Base-by-base conservation (phyloP, 2,329 filamentous ascomycete genomes). In the Xylaria sp. region DNA sequence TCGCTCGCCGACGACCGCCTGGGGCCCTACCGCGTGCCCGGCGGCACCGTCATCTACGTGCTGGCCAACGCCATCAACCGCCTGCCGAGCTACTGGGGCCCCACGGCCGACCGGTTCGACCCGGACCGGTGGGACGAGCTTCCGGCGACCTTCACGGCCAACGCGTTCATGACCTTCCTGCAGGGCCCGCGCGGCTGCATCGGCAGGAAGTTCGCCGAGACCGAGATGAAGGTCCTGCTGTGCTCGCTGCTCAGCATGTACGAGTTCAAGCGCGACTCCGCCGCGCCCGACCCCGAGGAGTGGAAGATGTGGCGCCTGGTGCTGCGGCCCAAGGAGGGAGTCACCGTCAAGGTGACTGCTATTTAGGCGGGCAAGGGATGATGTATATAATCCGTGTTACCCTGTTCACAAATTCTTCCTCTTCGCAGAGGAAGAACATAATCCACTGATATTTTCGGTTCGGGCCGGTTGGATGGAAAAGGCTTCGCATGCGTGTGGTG, bases 251-350 rank as follows among this genome's bases (percentile, higher is more conserved):
- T 72, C 29, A 69, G 65, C 58, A 64, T 65, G 65, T 72, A 61
- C 56, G 64, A 71, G 52, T 70, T 72, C 54, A 48, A 60, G 57
- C 69, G 68, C 16, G 73, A 78, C 52, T 54, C 62, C 26, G 61
- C 56, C 22, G 66, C 71, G 6, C 64, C 67, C 3, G 71, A 78
- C 58, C 76, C 76, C 7, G 76, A 78, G 64, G 66, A 70, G 13
- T 71, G 74, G 69, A 78, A 78, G 69, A 78, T 78, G 76, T 78
- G 76, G 76, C 69, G 75, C 34, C 59, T 78, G 41, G 76, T 78
- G 16, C 58, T 78, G 61, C 65, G 76, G 49, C 76, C 76, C 2
- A 73, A 71, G 65, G 71, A 76, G 55, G 76, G 76, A 21, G 69
- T 76, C 13, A 69, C 65, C 1, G 67, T 77, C 48, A 73, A 71